Conservation (phyloP, 768 basidiomycete species). For the Phanerodontia chrysosporium region DNA sequence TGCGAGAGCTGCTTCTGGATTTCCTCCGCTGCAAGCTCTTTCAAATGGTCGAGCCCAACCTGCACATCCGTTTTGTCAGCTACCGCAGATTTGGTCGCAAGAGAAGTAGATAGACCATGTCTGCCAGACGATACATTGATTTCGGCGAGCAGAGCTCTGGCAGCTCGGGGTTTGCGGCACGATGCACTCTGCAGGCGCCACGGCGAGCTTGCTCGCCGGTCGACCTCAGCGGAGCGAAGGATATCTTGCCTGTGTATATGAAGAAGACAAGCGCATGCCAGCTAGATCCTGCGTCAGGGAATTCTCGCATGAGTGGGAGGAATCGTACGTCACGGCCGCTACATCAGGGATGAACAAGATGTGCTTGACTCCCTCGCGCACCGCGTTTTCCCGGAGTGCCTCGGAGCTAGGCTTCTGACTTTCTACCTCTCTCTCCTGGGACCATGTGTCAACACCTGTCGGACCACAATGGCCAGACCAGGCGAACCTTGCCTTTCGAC, state of each 20-base stretch:
- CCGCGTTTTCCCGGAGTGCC: background rate
- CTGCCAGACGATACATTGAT: slow-evolving; percentile 9
- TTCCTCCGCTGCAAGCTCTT: background rate
- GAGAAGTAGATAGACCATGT: background rate
- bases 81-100: background rate
- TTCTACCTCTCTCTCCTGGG: background rate
- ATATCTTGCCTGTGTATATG: slow-evolving; percentile 5
- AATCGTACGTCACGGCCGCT: background rate
- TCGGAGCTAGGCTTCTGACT: no score
- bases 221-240: slow-evolving; percentile 3
- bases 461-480: no score
- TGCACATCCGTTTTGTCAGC: background rate
- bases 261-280: slow-evolving; percentile 8
- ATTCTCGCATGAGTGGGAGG: background rate
- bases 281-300: background rate
- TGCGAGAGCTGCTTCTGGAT: background rate
- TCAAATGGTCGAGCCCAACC: background rate
- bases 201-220: background rate
- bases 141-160: slow-evolving; percentile 2
- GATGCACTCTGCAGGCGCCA: background rate
- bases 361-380: background rate
- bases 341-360: background rate
- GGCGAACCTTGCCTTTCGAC: no score
- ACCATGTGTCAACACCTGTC: no score
- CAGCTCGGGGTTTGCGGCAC: background rate